Conservation (phyloP, 768 basidiomycete genomes). For the Russula sp. region DNA sequence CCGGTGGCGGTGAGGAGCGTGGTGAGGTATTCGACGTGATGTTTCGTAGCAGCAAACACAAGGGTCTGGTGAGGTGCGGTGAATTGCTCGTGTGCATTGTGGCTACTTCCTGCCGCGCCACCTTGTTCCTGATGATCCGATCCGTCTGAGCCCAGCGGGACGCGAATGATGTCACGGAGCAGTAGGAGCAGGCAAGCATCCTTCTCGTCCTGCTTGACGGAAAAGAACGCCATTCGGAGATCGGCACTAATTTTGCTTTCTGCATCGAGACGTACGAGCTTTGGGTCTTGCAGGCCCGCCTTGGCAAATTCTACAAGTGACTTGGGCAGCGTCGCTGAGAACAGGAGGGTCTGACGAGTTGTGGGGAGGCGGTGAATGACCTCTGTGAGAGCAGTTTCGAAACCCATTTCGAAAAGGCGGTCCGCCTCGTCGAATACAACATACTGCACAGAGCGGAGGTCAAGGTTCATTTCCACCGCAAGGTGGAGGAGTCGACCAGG, state of each 20-base stretch:
- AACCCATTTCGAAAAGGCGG: slow-evolving; percentile 97
- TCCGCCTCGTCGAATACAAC: slow-evolving; percentile 98
- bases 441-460: slow-evolving; percentile 80
- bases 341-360: slow-evolving; percentile 86
- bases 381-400: slow-evolving; percentile 86
- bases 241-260: slow-evolving; percentile 95
- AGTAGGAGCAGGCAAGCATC: slow-evolving; percentile 83
- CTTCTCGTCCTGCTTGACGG: slow-evolving; percentile 88
- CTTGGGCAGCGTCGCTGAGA: slow-evolving; percentile 94
- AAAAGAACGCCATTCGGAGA: slow-evolving; percentile 91
- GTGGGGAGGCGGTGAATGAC: slow-evolving; percentile 84
- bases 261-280: slow-evolving; percentile 91
- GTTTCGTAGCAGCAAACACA: slow-evolving; percentile 94
- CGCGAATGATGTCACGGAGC: slow-evolving; percentile 80
- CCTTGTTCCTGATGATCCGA: slow-evolving; percentile 29
- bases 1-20: slow-evolving; percentile 72
- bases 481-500: slow-evolving; percentile 97
- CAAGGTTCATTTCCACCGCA: slow-evolving; percentile 93
- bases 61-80: slow-evolving; percentile 86
- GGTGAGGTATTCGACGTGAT: slow-evolving; percentile 93
- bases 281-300: slow-evolving; percentile 89
- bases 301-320: slow-evolving; percentile 98
- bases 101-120: slow-evolving; percentile 41
- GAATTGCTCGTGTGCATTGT: slow-evolving; percentile 41
- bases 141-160: slow-evolving; percentile 49